Evolutionary conservation across 1,139 yeast genomes (phyloP).

Genomic region (Candida frijolesensis): DNA sequence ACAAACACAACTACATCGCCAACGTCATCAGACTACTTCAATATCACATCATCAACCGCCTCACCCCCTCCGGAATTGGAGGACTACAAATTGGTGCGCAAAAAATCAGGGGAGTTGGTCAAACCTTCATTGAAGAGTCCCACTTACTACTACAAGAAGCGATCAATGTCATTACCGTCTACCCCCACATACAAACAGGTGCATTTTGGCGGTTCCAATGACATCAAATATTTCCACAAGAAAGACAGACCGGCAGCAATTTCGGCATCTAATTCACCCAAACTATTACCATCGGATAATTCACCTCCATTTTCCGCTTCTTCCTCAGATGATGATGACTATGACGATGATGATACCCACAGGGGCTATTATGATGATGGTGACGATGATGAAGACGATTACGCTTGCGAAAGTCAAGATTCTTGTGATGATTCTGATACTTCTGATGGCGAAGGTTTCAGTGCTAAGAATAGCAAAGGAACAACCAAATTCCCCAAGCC

Average conservation of each 20-base stretch:
- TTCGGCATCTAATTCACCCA: conserved; percentile 65
- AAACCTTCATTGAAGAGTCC: conserved; percentile 63
- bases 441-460: conserved; percentile 8
- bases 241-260: conserved; percentile 77
- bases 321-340: conserved; percentile 21
- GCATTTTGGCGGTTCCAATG: conserved; percentile 70
- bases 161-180: conserved; percentile 68
- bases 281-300: conserved; percentile 24
- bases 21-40: conserved; percentile 12
- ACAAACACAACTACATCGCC: conserved; percentile 3
- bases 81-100: conserved; percentile 49
- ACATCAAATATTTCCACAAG: conserved; percentile 71
- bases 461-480: conserved; percentile 17
- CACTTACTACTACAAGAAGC: conserved; percentile 34
- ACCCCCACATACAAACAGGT: conserved; percentile 76
- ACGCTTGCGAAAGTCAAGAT: conserved; percentile 11
- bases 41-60: neutral
- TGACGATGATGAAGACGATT: conserved; percentile 10
- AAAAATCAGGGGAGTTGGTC: conserved; percentile 80
- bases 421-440: conserved; percentile 15
- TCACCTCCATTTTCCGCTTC: neutral
- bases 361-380: conserved; percentile 16
- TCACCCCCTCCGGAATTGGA: conserved; percentile 6
- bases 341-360: conserved; percentile 26
- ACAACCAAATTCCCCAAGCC: conserved; percentile 27